These are phyloP conservation scores for Articulospora tetracladia DNA, from an alignment of 495 filamentous ascomycete genomes.

Conservation along the genomic window DNA sequence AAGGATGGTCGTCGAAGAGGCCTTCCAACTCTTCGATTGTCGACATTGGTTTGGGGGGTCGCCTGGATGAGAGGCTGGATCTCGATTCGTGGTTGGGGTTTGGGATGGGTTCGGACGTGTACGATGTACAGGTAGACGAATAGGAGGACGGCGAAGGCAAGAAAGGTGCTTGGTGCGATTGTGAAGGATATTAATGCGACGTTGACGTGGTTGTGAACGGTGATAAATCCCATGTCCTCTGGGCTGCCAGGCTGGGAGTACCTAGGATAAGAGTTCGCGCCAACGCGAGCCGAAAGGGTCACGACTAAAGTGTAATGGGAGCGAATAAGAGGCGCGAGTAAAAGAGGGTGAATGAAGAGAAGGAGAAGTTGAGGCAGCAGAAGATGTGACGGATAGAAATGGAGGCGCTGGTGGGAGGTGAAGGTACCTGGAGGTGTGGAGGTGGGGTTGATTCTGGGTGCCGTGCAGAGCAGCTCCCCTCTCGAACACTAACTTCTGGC, in stretches of 20 bases:
- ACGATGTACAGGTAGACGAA: slow-evolving; percentile 48
- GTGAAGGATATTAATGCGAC: slow-evolving; percentile 45
- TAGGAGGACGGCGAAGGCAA: slow-evolving; percentile 48
- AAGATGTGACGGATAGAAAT: background rate
- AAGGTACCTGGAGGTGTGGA: background rate
- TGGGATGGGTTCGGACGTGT: slow-evolving; percentile 26
- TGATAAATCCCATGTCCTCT: slow-evolving; percentile 32
- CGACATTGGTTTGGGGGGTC: slow-evolving; percentile 13
- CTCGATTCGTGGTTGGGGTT: slow-evolving; percentile 3
- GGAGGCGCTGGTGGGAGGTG: background rate
- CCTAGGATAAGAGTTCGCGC: background rate
- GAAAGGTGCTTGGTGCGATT: slow-evolving; percentile 49
- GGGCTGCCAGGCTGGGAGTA: slow-evolving; percentile 8
- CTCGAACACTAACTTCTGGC: background rate
- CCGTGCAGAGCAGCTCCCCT: background rate
- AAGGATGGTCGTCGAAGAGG: slow-evolving; percentile 62
- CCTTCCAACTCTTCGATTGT: slow-evolving; percentile 26
- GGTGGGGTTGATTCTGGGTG: background rate
- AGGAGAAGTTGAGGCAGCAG: background rate
- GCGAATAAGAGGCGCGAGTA: background rate
- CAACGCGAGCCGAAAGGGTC: background rate
- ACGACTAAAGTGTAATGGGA: background rate
- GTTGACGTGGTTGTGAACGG: slow-evolving; percentile 50
- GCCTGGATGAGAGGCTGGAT: background rate
- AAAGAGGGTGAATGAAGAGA: background rate